Conservation (phyloP, 495 filamentous ascomycete genomes). For the Diplogelasinospora grovesii region DNA sequence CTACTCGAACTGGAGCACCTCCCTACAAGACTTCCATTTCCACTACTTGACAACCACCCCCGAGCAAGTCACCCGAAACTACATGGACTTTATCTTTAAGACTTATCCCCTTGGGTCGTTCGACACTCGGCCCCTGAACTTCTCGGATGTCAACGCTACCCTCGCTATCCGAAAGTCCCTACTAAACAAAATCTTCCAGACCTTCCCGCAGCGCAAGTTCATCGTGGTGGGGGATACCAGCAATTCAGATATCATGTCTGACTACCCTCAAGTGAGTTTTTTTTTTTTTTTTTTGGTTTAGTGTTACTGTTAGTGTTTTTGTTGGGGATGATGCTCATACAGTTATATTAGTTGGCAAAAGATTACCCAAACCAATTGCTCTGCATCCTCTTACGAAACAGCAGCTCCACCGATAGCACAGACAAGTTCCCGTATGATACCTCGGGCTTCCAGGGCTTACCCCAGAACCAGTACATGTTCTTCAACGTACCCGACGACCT, state of each 20-base stretch:
- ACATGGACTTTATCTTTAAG: slow-evolving; percentile 38
- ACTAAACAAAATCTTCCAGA: slow-evolving; percentile 63
- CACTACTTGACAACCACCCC: slow-evolving; percentile 82
- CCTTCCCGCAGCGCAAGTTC: slow-evolving; percentile 68
- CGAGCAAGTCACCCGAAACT: slow-evolving; percentile 68
- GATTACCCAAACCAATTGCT: slow-evolving; percentile 65
- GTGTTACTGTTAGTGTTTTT: background rate
- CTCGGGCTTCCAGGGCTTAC: slow-evolving; percentile 55
- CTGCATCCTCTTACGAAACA: slow-evolving; percentile 76
- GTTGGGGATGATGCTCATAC: too few species aligned
- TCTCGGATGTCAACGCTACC: slow-evolving; percentile 64
- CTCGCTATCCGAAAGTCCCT: slow-evolving; percentile 62
- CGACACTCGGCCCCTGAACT: slow-evolving; percentile 72
- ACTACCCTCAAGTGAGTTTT: slow-evolving; percentile 53
- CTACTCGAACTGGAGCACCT: slow-evolving; percentile 59
- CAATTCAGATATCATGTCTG: slow-evolving; percentile 70
- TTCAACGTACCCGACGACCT: slow-evolving; percentile 67
- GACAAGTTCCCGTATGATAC: slow-evolving; percentile 69
- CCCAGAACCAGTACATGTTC: slow-evolving; percentile 68
- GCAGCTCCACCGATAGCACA: slow-evolving; percentile 55
- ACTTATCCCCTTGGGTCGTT: slow-evolving; percentile 62
- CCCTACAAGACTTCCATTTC: slow-evolving; percentile 62
- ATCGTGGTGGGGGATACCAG: slow-evolving; percentile 70
- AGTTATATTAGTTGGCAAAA: slow-evolving; percentile 34
- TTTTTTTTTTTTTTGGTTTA: background rate